Evolutionary conservation across 2,329 filamentous ascomycete species (phyloP).

Genomic region (Geoglossum cookeanum): DNA sequence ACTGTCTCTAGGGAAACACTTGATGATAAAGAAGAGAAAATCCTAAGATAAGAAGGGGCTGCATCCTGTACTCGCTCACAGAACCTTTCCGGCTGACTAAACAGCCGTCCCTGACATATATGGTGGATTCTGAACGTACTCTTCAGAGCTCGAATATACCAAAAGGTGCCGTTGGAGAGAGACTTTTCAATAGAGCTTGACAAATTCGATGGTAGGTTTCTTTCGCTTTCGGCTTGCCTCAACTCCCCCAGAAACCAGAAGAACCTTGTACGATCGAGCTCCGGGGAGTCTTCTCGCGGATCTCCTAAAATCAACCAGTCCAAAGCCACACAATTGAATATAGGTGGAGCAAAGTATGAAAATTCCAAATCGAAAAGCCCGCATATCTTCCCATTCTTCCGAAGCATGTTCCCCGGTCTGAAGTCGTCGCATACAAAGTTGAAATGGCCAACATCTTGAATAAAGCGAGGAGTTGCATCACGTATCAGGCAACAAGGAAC

Average conservation of each 20-base stretch:
- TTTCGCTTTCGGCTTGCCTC: not conserved
- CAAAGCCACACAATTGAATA: not conserved
- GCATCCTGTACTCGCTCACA: not conserved
- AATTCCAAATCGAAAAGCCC: not conserved
- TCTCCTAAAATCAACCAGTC: not conserved
- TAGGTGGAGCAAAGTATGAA: not conserved
- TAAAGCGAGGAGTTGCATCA: not conserved
- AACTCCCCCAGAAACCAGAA: not conserved
- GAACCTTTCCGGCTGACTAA: not conserved
- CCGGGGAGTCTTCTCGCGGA: not conserved
- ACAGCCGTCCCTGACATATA: not conserved
- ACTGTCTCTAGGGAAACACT: not conserved
- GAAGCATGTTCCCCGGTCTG: not conserved
- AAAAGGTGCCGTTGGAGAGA: not conserved
- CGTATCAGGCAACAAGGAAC: not conserved
- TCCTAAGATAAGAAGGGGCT: too few relatives aligned
- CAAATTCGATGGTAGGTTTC: not conserved
- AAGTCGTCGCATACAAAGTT: not conserved
- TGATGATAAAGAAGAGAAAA: too few relatives aligned
- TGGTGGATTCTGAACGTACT: not conserved
- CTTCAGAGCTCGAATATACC: not conserved
- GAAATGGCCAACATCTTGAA: not conserved
- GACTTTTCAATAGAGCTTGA: not conserved
- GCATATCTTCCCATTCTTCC: not conserved
- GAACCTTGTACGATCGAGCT: not conserved